Evolutionary conservation across 768 basidiomycete genomes (phyloP), one percentile per base, ranked within the genome.

Genomic region (Macrolepiota fuliginosa): DNA sequence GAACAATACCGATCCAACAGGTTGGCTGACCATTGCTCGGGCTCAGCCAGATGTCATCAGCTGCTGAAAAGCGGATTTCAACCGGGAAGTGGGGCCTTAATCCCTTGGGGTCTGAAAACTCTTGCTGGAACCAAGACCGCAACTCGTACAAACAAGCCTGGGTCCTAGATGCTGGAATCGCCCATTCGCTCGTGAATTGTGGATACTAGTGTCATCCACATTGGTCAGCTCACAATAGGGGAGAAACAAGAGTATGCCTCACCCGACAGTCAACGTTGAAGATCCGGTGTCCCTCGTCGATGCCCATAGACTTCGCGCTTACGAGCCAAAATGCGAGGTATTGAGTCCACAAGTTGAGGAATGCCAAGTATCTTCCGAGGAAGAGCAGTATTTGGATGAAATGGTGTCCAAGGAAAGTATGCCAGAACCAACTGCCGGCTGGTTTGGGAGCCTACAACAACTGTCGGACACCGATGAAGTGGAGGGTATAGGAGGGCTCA

Each of bases 1-100:
- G 93, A n/a, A 97, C 85, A 56, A 98, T 86, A n/a, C 97, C 97
- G 62, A 99, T 92, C 91, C 95, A 99, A 66, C 89, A 91, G 7
- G 91, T 95, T 71, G 76, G 78, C 60, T 86, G 82, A 56, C 88
- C 89, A 69, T 85, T 86, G 69, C 90, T 89, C 1, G 97, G 97
- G 71, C 91, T 94, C 35, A 99, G 80, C 93, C 93, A 98, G 56
- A 97, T 91, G 69, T 97, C 92, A 73, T 98, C 97, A 24, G 81
- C 79, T 13, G 87, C 86, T 47, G 93, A 90, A 72, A 92, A 95
- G 10, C 97, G 85, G 56, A 99, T 85, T 77, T 98, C 97, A 67
- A 99, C 81, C 1, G 93, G 91, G 71, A 94, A 97, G 71, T 98
- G 95, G 1, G 92, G 90, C 32, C 92, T 83, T 50, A 96, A 77